These are phyloP conservation scores for Ilyonectria robusta DNA, from an alignment of 2,329 filamentous ascomycete genomes.

Conservation along the genomic window DNA sequence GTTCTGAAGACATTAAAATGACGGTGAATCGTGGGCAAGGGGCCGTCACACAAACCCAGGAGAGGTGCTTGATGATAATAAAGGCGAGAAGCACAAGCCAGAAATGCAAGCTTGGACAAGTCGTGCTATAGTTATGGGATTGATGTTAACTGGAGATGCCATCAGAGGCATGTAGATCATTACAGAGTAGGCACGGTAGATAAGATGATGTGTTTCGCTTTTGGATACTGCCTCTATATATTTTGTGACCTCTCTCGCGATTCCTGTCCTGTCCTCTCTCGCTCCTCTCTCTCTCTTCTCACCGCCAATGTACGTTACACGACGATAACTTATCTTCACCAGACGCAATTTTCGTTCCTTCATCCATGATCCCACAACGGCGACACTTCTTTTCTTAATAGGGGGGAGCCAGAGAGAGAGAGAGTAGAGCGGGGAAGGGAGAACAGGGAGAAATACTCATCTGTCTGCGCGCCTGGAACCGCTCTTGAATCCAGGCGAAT, in stretches of 20 bases:
- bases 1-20: neutral
- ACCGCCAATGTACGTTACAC: neutral
- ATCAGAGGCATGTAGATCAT: neutral
- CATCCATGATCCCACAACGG: slow-evolving; percentile 15
- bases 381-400: slow-evolving; percentile 12
- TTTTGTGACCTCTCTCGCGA: slow-evolving; percentile 19
- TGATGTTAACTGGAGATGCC: neutral
- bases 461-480: neutral
- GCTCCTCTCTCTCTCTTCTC: neutral
- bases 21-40: neutral
- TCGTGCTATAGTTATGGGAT: neutral
- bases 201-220: slow-evolving; percentile 15
- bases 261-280: slow-evolving; percentile 3
- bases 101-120: neutral
- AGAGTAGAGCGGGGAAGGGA: neutral
- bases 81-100: neutral
- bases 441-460: neutral
- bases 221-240: slow-evolving; percentile 26
- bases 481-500: neutral
- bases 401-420: neutral
- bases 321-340: slow-evolving; percentile 16
- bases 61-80: neutral
- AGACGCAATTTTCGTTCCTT: slow-evolving; percentile 14
- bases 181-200: neutral
- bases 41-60: neutral